Evolutionary conservation across 2,329 filamentous ascomycete genomes (phyloP).

Genomic region (Ophiostoma sp.): DNA sequence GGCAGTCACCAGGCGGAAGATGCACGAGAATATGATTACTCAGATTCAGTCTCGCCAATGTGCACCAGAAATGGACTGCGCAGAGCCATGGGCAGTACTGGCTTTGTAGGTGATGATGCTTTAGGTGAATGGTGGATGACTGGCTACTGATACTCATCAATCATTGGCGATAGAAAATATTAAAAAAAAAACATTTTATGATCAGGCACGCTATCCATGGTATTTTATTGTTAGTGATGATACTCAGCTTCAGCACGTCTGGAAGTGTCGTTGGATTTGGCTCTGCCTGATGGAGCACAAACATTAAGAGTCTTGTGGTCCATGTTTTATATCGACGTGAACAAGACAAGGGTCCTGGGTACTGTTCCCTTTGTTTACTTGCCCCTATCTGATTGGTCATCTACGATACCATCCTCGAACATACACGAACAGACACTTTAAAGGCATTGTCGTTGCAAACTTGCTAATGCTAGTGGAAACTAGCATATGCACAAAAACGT

Average conservation of each 20-base stretch:
- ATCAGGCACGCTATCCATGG: too few relatives aligned
- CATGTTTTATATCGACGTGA: neutral
- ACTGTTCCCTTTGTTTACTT: neutral
- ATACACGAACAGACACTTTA: neutral
- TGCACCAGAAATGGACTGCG: neutral
- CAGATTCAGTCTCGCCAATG: too few relatives aligned
- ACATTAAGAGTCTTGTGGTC: neutral
- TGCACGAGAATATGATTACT: too few relatives aligned
- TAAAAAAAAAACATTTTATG: too few relatives aligned
- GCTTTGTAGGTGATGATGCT: neutral
- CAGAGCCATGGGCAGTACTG: neutral
- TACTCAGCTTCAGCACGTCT: too few relatives aligned
- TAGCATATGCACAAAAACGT: too few relatives aligned
- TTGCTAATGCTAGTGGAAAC: too few relatives aligned
- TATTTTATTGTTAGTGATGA: too few relatives aligned
- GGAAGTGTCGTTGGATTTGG: neutral
- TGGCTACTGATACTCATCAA: neutral
- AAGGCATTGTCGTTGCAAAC: too few relatives aligned
- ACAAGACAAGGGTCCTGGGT: neutral
- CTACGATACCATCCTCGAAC: neutral
- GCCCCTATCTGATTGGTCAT: neutral
- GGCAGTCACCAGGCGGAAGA: neutral
- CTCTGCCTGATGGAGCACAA: neutral
- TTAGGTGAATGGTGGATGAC: neutral
- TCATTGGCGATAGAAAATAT: too few relatives aligned